A percentile compares a stretch with the other conserved stretches of the same genome.
Evolutionary conservation across 805 yeast genomes (phyloP).

Genomic region (Scheffersomyces ergatensis): DNA sequence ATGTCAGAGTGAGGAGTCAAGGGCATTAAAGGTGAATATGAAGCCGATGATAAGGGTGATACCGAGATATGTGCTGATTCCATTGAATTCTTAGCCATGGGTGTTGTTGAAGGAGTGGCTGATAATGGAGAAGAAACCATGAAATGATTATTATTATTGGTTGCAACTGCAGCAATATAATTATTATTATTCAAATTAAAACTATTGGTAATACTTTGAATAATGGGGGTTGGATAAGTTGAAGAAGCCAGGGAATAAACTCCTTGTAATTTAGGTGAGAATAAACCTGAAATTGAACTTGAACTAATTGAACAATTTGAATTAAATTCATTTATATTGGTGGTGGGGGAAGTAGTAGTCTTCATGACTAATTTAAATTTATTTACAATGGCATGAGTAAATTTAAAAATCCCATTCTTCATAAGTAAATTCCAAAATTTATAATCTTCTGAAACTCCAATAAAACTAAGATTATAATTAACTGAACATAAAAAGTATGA

Average conservation of each 20-base stretch:
- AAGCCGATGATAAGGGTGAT: slow-evolving; percentile 5
- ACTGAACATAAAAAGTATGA: slow-evolving; percentile 22
- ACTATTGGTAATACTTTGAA: too few species aligned
- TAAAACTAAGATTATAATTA: slow-evolving; percentile 25
- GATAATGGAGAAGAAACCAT: slow-evolving; percentile 1
- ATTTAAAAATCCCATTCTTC: slow-evolving; percentile 3
- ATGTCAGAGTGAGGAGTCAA: slow-evolving; percentile 14
- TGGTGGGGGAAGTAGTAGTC: too few species aligned
- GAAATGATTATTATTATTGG: too few species aligned
- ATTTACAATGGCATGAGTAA: slow-evolving; percentile 7
- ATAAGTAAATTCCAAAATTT: slow-evolving; percentile 21
- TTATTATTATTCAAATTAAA: too few species aligned
- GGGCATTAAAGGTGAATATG: slow-evolving; percentile 21
- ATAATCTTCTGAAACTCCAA: slow-evolving; percentile 14
- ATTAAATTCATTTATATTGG: too few species aligned
- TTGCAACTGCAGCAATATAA: too few species aligned
- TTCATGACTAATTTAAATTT: slow-evolving; percentile 9
- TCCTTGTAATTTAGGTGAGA: too few species aligned
- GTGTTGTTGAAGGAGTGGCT: neutral
- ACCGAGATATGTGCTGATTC: slow-evolving; percentile 1
- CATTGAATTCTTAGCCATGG: neutral
- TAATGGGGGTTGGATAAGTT: too few species aligned
- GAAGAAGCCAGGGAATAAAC: too few species aligned
- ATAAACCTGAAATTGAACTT: too few species aligned
- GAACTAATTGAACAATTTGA: too few species aligned